Evolutionary conservation across 257 asterid genomes (phyloP), one percentile per base, ranked within the genome.

Genomic region (Haberlea rhodopensis): DNA sequence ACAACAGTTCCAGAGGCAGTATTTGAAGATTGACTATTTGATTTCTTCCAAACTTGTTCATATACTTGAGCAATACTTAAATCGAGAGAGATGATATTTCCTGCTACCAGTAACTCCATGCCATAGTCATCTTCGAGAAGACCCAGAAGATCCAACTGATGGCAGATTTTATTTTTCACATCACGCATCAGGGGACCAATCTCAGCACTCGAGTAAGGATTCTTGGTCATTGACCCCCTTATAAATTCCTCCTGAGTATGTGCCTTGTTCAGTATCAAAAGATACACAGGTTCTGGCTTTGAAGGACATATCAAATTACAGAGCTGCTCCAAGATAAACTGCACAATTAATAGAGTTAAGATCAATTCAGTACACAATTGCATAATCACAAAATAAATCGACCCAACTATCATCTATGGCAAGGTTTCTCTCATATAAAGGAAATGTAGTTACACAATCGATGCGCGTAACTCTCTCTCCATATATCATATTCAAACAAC

Each of bases 131-230:
- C 99, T 83, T 90, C 99, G 70, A 94, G 25, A 24, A 94, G 89
- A 69, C 99, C 96, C 76, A 94, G 77, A 51, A 94, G 95, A 75
- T 94, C 99, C 90, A 94, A 80, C 82, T 94, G 99, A 71, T 87
- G 90, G 81, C 99, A 94, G 58, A 94, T 94, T 79, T 94, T 94
- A 78, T 94, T 94, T 85, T 90, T 94, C 53, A 94, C 99, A 82
- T 94, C 99, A 76, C 99, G 97, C 99, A 94, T 90, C 75, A 94
- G 82, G 29, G 99, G 99, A 70, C 99, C 99, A 78, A 94, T 79
- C 82, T 94, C 99, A 72, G 84, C 79, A 79, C 96, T 90, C 8
- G 99, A 90, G 79, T 94, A 94, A 74, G 99, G 99, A 82, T 90
- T 94, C 77, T 94, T 94, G 60, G 95, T 94, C 99, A 94, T 94